Evolutionary conservation across 2,329 filamentous ascomycete genomes (phyloP).

Genomic region (Ramularia endophylla): DNA sequence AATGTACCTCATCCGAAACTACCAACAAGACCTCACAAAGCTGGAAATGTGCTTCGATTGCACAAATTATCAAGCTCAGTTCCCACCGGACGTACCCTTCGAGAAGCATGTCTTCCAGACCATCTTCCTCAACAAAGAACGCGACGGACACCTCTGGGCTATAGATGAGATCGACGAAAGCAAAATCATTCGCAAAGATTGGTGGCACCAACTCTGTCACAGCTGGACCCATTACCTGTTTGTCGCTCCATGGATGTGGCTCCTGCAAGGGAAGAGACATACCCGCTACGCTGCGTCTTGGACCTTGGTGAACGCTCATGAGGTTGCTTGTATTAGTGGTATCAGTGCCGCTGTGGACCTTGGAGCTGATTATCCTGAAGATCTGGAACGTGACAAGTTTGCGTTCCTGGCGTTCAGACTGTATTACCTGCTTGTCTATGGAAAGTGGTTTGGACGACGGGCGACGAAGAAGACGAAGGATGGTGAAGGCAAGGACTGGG

Average conservation of each 20-base stretch:
- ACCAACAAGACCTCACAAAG: conserved; percentile 50
- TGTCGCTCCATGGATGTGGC: conserved; percentile 67
- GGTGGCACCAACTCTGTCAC: conserved; percentile 64
- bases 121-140: conserved; percentile 57
- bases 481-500: conserved; percentile 50
- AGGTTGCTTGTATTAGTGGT: conserved; percentile 64
- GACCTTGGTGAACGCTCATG: conserved; percentile 66
- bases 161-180: conserved; percentile 52
- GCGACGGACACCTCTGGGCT: conserved; percentile 52
- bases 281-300: conserved; percentile 62
- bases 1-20: conserved; percentile 62
- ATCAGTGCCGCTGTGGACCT: conserved; percentile 65
- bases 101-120: conserved; percentile 65
- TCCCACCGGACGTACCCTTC: conserved; percentile 49
- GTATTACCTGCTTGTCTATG: conserved; percentile 57
- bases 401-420: conserved; percentile 55
- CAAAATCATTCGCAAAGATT: conserved; percentile 58
- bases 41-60: conserved; percentile 65
- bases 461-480: conserved; percentile 34
- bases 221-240: conserved; percentile 58
- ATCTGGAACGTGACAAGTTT: conserved; percentile 57
- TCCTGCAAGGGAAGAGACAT: conserved; percentile 58
- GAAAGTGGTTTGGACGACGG: conserved; percentile 52
- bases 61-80: conserved; percentile 69
- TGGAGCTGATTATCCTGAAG: conserved; percentile 58